Evolutionary conservation across 352 stramenopile species (phyloP).

Genomic region (Halophytophthora batemanensis): DNA sequence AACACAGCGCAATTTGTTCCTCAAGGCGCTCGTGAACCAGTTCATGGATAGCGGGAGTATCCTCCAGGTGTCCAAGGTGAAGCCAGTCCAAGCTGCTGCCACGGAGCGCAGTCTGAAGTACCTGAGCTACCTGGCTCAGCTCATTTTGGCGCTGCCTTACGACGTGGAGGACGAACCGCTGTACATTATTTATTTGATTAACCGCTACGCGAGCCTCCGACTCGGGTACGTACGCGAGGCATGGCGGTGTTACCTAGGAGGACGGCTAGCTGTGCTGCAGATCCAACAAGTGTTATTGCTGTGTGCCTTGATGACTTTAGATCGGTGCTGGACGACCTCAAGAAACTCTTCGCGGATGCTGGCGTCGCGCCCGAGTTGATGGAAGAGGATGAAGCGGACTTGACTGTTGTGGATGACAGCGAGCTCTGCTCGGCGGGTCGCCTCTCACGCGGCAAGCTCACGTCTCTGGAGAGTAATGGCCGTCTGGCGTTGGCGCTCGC

Average conservation of each 20-base stretch:
- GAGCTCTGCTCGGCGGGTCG: conserved; percentile 22
- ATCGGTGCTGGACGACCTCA: conserved; percentile 49
- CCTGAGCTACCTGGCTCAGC: conserved; percentile 67
- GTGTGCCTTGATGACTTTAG: conserved; percentile 20
- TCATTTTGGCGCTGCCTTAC: conserved; percentile 72
- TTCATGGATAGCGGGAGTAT: conserved; percentile 59
- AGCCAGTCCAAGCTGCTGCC: conserved; percentile 7
- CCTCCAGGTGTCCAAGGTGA: conserved; percentile 26
- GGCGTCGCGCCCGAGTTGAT: conserved; percentile 35
- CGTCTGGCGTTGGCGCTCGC: conserved; percentile 51
- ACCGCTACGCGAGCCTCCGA: conserved; percentile 75
- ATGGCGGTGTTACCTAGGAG: neutral
- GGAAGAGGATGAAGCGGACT: conserved; percentile 46
- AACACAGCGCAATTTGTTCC: conserved; percentile 50
- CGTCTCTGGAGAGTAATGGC: conserved; percentile 14
- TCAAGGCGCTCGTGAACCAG: conserved; percentile 66
- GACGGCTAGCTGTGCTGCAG: conserved; percentile 31
- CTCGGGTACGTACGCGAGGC: conserved; percentile 49
- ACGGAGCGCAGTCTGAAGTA: conserved; percentile 46
- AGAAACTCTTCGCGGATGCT: conserved; percentile 38
- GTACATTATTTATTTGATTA: conserved; percentile 87
- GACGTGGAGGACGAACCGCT: conserved; percentile 81
- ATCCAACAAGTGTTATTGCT: conserved; percentile 3
- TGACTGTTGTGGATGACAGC: conserved; percentile 36
- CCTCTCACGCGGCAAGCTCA: conserved; percentile 8